Percentiles rank a stretch among this genome's conserved stretches.
Conservation (phyloP, 169 alveolate genomes). For the Plasmodium fragile region DNA sequence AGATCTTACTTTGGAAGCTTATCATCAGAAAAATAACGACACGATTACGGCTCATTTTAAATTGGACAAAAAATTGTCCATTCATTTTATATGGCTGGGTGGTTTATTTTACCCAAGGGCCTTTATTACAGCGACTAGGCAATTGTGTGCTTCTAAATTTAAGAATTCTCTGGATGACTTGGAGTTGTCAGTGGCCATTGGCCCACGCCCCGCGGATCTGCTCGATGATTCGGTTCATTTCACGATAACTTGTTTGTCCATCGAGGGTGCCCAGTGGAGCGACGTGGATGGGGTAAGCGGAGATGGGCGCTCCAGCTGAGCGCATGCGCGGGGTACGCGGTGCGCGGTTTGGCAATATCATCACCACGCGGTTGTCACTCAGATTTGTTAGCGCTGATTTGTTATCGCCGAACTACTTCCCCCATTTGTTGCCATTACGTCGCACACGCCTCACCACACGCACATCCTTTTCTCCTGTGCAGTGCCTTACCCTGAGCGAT, state of each 20-base stretch:
- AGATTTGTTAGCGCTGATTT: background rate
- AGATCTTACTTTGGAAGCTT: slow-evolving; percentile 18
- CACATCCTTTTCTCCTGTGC: slow-evolving; percentile 2
- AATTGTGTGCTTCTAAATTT: slow-evolving; percentile 87
- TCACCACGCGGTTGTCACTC: background rate
- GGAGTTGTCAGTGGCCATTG: slow-evolving; percentile 82
- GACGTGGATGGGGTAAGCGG: slow-evolving; percentile 34
- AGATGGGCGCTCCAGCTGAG: background rate
- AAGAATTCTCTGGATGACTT: slow-evolving; percentile 90
- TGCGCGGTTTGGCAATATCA: background rate
- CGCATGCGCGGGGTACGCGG: background rate
- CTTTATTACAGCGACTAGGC: slow-evolving; percentile 92
- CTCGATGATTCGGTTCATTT: slow-evolving; percentile 81
- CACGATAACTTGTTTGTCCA: slow-evolving; percentile 86
- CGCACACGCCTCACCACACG: background rate
- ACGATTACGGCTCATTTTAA: slow-evolving; percentile 65
- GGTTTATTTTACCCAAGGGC: slow-evolving; percentile 94
- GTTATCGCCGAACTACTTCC: background rate
- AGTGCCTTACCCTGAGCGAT: slow-evolving; percentile 82
- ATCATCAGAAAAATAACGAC: slow-evolving; percentile 56
- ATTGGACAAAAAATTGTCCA: slow-evolving; percentile 34
- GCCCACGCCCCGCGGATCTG: slow-evolving; percentile 35
- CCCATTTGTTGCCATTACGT: background rate
- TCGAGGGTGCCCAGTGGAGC: slow-evolving; percentile 91
- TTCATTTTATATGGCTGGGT: slow-evolving; percentile 89